Evolutionary conservation across 257 asterid species (phyloP).

Genomic region (Solanum habrochaites): DNA sequence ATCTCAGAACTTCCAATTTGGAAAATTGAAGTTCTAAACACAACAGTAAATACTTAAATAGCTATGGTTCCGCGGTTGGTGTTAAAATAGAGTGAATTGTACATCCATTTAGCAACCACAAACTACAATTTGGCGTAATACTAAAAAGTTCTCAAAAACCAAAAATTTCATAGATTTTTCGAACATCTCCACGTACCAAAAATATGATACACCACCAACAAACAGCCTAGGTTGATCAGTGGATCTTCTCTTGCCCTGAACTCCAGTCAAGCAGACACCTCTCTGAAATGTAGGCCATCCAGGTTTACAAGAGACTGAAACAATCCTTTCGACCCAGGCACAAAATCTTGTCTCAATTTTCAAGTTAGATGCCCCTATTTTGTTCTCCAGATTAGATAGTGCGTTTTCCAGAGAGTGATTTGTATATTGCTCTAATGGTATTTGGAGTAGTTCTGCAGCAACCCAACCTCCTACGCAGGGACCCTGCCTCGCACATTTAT

Average conservation of each 20-base stretch:
- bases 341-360: background rate
- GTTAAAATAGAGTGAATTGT: background rate
- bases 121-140: background rate
- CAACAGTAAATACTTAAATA: background rate
- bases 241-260: background rate
- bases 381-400: background rate
- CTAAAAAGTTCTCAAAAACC: background rate
- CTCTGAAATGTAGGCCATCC: background rate
- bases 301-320: background rate
- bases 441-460: slow-evolving; percentile 86
- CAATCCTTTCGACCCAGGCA: background rate
- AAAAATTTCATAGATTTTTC: background rate
- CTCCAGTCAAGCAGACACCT: background rate
- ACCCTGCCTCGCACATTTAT: slow-evolving; percentile 80
- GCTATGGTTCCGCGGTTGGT: background rate
- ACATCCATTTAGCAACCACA: background rate
- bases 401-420: slow-evolving; percentile 22
- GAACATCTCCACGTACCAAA: background rate
- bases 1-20: background rate
- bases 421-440: slow-evolving; percentile 47
- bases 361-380: background rate
- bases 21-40: background rate
- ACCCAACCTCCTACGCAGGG: slow-evolving; percentile 94
- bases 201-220: background rate
- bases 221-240: background rate